Base-by-base conservation (phyloP, 495 filamentous ascomycete species). In the Letharia lupina region DNA sequence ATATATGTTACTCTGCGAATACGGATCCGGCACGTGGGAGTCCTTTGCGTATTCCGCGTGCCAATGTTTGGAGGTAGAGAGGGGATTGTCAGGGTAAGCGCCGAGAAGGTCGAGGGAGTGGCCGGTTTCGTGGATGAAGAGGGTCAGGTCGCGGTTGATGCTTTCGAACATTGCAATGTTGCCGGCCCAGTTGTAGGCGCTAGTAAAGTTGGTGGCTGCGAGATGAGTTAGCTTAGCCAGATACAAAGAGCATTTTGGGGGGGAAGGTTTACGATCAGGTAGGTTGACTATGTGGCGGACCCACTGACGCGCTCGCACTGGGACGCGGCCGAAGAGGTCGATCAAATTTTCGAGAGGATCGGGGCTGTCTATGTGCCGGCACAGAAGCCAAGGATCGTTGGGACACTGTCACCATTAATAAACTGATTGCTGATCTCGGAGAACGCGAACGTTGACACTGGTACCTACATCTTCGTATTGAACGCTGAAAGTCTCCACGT, bases 241-340 rank as follows among this genome's bases (percentile, higher is more conserved):
- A 28, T 28, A 28, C 23, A 28, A 28, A 28, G 23, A 28, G 23
- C 23, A 33, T 2, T 9, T 58, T n/a, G 52, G 4, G 52, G 52
- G 3, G 20, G 52, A 2, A 35, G 10, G 8, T 15, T 11, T 15
- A 56, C 52, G 52, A 23, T 56, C 52, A 23, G 69, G 65, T 45
- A 72, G 15, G 31, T 68, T 37, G n/a, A 73, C 52, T 15, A 73
- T 35, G 52, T 73, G 68, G 59, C 67, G 67, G 39, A 74, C 65
- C 68, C 63, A 62, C 61, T 42, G 13, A 33, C 75, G 72, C 67
- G 73, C 72, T 23, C 68, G 69, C 7, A 76, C 68, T 20, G 75
- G 75, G 50, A 77, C 60, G 39, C 68, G 67, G 64, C 75, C 72
- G 65, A 77, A 73, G 33, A 72, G 68, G 18, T 72, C 71, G 31